These are phyloP conservation scores for Taxawa tesnikishii DNA, from an alignment of 2,329 filamentous ascomycete genomes.

Conservation along the genomic window DNA sequence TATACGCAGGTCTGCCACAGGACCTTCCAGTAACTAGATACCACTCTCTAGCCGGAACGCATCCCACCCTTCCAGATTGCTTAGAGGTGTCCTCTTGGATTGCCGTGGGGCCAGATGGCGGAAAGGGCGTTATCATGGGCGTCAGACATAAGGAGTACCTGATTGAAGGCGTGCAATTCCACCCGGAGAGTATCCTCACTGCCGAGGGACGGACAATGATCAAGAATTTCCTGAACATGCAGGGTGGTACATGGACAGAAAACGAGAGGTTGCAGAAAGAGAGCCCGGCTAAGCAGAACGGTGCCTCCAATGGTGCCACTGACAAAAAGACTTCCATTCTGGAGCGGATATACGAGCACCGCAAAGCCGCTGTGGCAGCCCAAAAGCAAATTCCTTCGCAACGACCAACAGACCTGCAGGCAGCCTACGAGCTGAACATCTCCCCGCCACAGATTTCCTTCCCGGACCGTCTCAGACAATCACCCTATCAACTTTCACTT, in stretches of 20 bases:
- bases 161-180: conserved; percentile 95
- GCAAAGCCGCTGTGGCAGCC: conserved; percentile 59
- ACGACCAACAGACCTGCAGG: conserved; percentile 70
- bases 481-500: conserved; percentile 76
- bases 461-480: conserved; percentile 63
- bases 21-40: conserved; percentile 84
- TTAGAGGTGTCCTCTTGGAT: conserved; percentile 91
- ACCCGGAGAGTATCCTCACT: conserved; percentile 93
- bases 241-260: conserved; percentile 82
- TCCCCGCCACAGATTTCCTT: conserved; percentile 77
- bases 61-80: conserved; percentile 70
- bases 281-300: conserved; percentile 22
- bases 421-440: conserved; percentile 71
- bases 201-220: conserved; percentile 82
- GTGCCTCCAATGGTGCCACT: conserved; percentile 11
- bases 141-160: conserved; percentile 84
- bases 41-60: conserved; percentile 88
- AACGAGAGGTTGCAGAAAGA: conserved; percentile 46
- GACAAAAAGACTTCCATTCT: conserved; percentile 73
- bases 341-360: conserved; percentile 77
- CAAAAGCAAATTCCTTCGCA: conserved; percentile 83
- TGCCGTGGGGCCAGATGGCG: conserved; percentile 57
- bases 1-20: conserved; percentile 71
- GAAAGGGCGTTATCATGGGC: conserved; percentile 87
- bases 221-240: conserved; percentile 79